Evolutionary conservation across 306 rosid species (phyloP), one percentile per base, ranked within the genome.

Genomic region (Sphenostylis stenocarpa): DNA sequence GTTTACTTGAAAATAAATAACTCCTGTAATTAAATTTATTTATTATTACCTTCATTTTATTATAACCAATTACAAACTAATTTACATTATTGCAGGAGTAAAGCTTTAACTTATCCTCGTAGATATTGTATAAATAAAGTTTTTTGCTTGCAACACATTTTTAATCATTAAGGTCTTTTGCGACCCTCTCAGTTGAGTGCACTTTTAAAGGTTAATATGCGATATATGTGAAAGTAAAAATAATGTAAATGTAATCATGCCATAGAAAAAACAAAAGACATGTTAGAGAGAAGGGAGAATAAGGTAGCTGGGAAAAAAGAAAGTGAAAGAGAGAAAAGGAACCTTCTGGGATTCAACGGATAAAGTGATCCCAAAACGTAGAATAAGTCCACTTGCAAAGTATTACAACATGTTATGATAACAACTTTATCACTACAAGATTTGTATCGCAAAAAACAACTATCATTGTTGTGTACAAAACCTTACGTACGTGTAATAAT

Each of bases 311-410:
- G 47, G 10, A 24, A 5, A 73, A 26, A 34, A 31, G 16, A 77
- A 43, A 69, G 26, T 33, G 47, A 58, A 57, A 68, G 56, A 58
- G 73, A 71, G 24, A 23, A 16, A 48, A 7, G 28, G 20, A 66
- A 80, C 38, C 62, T 58, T 73, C 36, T 21, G 4, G 47, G 61
- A 65, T 55, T 53, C 67, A 52, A 72, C 8, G 26, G 47, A 80
- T 66, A 65, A 65, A 28, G 75, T 36, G 28, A 72, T 5, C 43
- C 28, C 29, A 21, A n/a, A 67, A 43, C 38, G 41, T 52, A 48
- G 77, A 62, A 78, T 60, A 66, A 49, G 43, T 49, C 43, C 51
- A 49, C 53, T 64, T 76, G 80, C 31, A 39, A 55, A 72, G 67
- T 5, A 71, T 71, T 33, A 36, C 76, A 71, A 34, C 38, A 53